A percentile compares a stretch with the other conserved stretches of the same genome.
These are phyloP conservation scores for Phlyctochytrium bullatum DNA, from an alignment of 192 early-diverging fungal genomes.

Conservation along the genomic window DNA sequence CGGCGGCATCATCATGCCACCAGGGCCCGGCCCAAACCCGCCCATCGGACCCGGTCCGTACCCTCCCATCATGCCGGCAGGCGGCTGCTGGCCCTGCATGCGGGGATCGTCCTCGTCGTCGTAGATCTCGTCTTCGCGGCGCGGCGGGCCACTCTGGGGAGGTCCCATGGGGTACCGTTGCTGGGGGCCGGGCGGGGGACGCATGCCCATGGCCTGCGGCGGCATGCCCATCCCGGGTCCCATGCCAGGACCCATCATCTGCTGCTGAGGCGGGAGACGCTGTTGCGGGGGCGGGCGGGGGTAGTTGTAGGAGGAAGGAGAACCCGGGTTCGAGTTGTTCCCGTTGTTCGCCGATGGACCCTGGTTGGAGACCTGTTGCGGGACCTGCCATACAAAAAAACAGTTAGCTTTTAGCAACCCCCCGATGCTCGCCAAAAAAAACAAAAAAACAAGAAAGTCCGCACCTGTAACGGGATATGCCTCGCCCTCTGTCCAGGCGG, in stretches of 20 bases:
- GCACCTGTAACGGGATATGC: background rate
- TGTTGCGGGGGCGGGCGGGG: background rate
- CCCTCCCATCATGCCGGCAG: background rate
- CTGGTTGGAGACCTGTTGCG: slow-evolving; percentile 1
- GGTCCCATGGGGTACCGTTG: background rate
- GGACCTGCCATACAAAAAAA: too few species aligned
- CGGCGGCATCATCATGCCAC: background rate
- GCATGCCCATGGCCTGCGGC: background rate
- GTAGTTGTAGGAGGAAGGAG: background rate
- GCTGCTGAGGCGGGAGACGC: background rate
- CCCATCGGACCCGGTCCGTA: background rate
- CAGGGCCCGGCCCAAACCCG: background rate
- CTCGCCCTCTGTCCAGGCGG: background rate
- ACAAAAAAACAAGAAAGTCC: background rate
- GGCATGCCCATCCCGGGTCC: too few species aligned
- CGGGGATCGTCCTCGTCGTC: slow-evolving; percentile 7
- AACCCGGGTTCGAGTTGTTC: background rate
- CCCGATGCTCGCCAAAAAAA: too few species aligned
- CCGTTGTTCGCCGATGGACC: background rate
- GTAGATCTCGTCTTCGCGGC: slow-evolving; percentile 1
- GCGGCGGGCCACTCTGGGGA: background rate
- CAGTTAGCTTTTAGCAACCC: too few species aligned
- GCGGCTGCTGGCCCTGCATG: background rate
- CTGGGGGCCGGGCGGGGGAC: background rate
- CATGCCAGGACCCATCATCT: background rate